A percentile compares a stretch with the other conserved stretches of the same genome.
Evolutionary conservation across 176 grass and related monocot genomes (phyloP).

Genomic region (Sorghum bicolor): DNA sequence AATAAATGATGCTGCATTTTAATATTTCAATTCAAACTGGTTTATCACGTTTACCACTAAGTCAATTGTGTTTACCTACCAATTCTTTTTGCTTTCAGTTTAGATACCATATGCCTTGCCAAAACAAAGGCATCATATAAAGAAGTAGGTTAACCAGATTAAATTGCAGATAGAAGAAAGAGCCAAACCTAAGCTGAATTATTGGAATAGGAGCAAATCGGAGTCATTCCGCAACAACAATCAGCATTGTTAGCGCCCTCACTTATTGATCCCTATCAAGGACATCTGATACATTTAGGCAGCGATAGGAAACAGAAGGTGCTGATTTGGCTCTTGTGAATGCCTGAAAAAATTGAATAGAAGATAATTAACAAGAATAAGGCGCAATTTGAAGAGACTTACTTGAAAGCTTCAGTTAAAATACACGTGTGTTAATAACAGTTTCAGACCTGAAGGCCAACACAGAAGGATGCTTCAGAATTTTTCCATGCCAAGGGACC

Average conservation of each 20-base stretch:
- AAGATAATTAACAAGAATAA: background rate
- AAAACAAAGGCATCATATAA: background rate
- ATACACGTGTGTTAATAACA: background rate
- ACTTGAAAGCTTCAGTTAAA: background rate
- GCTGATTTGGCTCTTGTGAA: background rate
- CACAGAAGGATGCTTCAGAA: background rate
- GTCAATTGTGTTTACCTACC: background rate
- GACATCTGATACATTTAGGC: background rate
- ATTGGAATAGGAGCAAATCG: background rate
- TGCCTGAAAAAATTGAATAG: background rate
- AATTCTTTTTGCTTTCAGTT: background rate
- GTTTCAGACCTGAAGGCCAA: background rate
- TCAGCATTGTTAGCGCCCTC: background rate
- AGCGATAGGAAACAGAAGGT: background rate
- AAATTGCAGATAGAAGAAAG: background rate
- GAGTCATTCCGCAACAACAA: background rate
- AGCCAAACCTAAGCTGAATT: background rate
- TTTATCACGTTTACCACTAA: background rate
- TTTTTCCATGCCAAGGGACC: background rate
- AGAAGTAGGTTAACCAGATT: background rate
- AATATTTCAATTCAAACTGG: background rate
- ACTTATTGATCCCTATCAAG: background rate
- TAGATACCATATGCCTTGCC: background rate
- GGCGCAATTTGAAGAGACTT: background rate
- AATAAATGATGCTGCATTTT: background rate